Evolutionary conservation across 371 early-diverging fungal species (phyloP), one percentile per base, ranked within the genome.

Genomic region (Mortierella sp.): DNA sequence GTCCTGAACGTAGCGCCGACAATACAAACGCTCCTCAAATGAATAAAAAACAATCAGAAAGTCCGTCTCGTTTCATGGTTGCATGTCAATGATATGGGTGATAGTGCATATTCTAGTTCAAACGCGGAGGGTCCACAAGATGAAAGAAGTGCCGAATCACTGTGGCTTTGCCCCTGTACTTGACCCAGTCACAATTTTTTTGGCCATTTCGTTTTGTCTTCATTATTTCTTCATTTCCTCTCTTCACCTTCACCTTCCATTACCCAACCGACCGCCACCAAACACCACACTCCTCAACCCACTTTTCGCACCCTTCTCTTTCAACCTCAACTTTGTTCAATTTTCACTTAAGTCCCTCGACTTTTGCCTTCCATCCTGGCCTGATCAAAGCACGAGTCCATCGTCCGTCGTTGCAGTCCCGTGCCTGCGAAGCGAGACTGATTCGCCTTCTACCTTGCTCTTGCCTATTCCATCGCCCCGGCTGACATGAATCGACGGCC

Each of bases 381-480:
- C 61, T 34, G 61, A 58, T 58, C 61, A 58, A 48, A 58, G 61
- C 61, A 22, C 61, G 37, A 58, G 61, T 34, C 22, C 61, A 55
- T 58, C 34, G 34, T 34, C 34, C 37, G 22, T 58, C 61, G 37
- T 58, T 58, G 61, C 61, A 58, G 37, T 58, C 61, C 34, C 34
- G 61, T 58, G 61, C 37, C 37, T 58, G 61, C 31, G 61, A 58
- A 58, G 61, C 61, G 61, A 58, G 61, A 58, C 61, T 58, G 61
- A 58, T 34, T 58, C 61, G 61, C 31, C 37, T 31, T 58, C 22
- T 19, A 34, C 34, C 34, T 31, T 34, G 61, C 61, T 34, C 22
- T 58, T 19, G 61, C 61, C 61, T 58, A 16, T 19, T 22, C 61
- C 29, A 31, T 4, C 34, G 19, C 61, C 6, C 22, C 34, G 1